phyloP scores from a whole-genome alignment of 2,329 filamentous ascomycete genomes.

The Colletotrichum sp. region DNA sequence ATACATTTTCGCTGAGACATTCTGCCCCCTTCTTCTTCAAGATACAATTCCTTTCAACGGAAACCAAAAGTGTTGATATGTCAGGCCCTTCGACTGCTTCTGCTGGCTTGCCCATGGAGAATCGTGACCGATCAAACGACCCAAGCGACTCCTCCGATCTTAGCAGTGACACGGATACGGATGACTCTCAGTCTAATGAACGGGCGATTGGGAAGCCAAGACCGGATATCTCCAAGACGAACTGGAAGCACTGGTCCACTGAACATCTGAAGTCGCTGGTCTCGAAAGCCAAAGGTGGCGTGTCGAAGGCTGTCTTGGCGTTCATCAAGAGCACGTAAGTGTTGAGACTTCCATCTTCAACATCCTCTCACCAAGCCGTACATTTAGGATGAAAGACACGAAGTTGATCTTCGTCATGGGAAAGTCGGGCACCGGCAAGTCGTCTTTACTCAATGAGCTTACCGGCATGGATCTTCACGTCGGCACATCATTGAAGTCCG shows the following conservation, averaged over 20 bases:
- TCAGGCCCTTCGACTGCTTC: background rate
- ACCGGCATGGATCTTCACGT: background rate
- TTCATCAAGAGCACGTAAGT: background rate
- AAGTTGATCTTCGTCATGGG: background rate
- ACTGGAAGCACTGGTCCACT: background rate
- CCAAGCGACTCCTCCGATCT: background rate
- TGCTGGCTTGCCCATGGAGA: background rate
- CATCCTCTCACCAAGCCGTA: background rate
- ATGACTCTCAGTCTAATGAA: background rate
- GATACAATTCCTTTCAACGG: background rate
- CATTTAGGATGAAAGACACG: background rate
- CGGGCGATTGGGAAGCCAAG: background rate
- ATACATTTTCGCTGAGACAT: background rate
- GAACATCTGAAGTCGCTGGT: background rate
- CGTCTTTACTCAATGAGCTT: background rate
- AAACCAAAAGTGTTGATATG: background rate
- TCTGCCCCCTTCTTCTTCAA: background rate
- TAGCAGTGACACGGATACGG: background rate
- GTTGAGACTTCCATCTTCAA: background rate
- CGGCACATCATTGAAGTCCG: background rate
- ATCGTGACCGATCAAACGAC: background rate
- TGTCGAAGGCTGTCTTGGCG: background rate
- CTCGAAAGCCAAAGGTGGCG: background rate
- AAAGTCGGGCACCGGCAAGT: background rate
- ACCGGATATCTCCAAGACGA: background rate